These are phyloP conservation scores for Eutrema japonicum DNA, from an alignment of 345 rosid genomes.

Conservation along the genomic window DNA sequence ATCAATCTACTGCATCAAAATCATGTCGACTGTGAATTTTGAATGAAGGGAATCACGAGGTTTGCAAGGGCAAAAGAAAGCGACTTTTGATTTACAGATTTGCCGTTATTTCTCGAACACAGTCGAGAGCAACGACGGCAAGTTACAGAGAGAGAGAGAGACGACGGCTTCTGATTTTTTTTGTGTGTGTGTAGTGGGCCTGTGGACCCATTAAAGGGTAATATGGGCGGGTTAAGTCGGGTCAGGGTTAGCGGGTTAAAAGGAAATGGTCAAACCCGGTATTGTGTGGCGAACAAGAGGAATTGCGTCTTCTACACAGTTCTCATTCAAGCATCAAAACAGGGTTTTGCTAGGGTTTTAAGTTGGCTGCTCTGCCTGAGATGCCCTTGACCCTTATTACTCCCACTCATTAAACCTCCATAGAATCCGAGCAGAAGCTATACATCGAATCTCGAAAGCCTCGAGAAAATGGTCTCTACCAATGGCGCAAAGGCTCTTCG, in stretches of 20 bases:
- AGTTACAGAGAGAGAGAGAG: neutral
- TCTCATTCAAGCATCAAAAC: conserved; percentile 21
- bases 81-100: too few species aligned
- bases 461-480: conserved; percentile 59
- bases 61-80: too few species aligned
- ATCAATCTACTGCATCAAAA: too few species aligned
- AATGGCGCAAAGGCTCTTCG: conserved; percentile 65
- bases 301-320: conserved; percentile 41
- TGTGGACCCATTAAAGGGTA: neutral
- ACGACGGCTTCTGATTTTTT: neutral
- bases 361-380: conserved; percentile 22
- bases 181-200: neutral
- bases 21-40: too few species aligned
- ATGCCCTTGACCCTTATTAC: neutral
- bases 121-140: neutral
- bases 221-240: neutral
- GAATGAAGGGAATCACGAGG: too few species aligned
- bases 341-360: conserved; percentile 51
- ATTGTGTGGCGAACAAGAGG: conserved; percentile 38
- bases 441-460: neutral
- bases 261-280: conserved; percentile 35
- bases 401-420: neutral
- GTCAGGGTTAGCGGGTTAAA: neutral
- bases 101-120: too few species aligned
- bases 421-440: neutral